phyloP scores from a whole-genome alignment of 139 green algal genomes.

The Ettlia oleoabundans region DNA sequence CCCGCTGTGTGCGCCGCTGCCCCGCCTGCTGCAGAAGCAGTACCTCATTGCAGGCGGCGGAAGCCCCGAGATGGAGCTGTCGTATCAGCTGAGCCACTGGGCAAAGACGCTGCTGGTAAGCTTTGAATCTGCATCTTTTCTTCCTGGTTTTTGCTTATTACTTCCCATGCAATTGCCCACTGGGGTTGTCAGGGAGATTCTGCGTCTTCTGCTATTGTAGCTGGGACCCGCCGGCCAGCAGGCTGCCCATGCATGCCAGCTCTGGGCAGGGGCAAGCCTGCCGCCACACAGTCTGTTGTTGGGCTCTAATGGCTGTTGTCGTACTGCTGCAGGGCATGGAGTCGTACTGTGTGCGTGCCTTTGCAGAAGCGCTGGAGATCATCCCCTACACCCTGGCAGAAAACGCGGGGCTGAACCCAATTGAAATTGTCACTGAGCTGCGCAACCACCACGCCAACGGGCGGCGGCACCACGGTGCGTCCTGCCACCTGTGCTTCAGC shows the following conservation, averaged over 20 bases:
- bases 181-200: too few relatives aligned
- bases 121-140: neutral
- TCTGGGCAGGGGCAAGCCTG: too few relatives aligned
- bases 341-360: constrained; percentile 89
- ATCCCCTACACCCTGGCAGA: constrained; percentile 99
- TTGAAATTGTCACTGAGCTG: constrained; percentile 98
- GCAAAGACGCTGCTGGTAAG: constrained; percentile 84
- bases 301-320: too few relatives aligned
- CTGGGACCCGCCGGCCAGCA: too few relatives aligned
- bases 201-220: too few relatives aligned
- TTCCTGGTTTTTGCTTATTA: neutral
- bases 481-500: too few relatives aligned
- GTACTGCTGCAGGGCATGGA: constrained; percentile 94
- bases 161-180: too few relatives aligned
- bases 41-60: constrained; percentile 94
- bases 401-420: constrained; percentile 98
- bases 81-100: constrained; percentile 83
- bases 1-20: too few relatives aligned
- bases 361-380: constrained; percentile 97
- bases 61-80: constrained; percentile 93
- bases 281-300: neutral
- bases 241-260: too few relatives aligned
- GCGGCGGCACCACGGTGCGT: constrained; percentile 60
- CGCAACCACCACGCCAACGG: constrained; percentile 87
- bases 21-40: constrained; percentile 85